phyloP scores from a whole-genome alignment of 2,329 filamentous ascomycete genomes.

The Ceratocystis colombiana region DNA sequence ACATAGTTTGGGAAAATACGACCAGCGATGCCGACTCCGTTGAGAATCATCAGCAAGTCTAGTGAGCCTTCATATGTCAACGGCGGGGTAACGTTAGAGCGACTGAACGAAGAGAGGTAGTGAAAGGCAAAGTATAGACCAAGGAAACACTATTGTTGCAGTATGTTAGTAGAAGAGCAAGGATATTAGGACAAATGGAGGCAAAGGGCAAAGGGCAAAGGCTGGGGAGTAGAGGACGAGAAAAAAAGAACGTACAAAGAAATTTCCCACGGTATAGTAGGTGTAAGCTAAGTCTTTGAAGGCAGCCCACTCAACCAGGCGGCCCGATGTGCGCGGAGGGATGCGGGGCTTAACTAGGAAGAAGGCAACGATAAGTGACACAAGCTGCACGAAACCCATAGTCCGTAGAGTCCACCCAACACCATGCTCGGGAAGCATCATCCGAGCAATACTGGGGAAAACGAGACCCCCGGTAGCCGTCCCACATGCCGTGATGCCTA shows the following conservation, averaged over 20 bases:
- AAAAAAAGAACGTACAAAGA: slow-evolving; percentile 27
- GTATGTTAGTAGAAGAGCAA: slow-evolving; percentile 1
- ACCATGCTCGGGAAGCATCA: slow-evolving; percentile 28
- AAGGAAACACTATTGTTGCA: slow-evolving; percentile 36
- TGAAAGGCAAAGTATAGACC: slow-evolving; percentile 50
- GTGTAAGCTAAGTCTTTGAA: slow-evolving; percentile 40
- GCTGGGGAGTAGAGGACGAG: not conserved
- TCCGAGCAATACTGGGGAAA: slow-evolving; percentile 37
- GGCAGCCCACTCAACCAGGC: slow-evolving; percentile 38
- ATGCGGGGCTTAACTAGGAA: slow-evolving; percentile 37
- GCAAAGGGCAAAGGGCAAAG: not conserved
- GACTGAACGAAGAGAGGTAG: slow-evolving; percentile 45
- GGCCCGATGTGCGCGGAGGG: slow-evolving; percentile 35
- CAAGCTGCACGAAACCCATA: slow-evolving; percentile 49
- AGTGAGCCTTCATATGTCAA: slow-evolving; percentile 44
- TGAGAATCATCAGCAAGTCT: slow-evolving; percentile 54
- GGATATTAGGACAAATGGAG: not conserved
- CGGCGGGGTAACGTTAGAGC: slow-evolving; percentile 34
- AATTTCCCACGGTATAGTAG: slow-evolving; percentile 34
- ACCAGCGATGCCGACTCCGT: slow-evolving; percentile 50
- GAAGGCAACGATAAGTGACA: slow-evolving; percentile 35
- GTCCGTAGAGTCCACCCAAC: slow-evolving; percentile 46
- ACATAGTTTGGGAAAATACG: slow-evolving; percentile 49
- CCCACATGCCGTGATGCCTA: slow-evolving; percentile 52
- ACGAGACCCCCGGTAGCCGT: slow-evolving; percentile 50